Evolutionary conservation across 495 filamentous ascomycete species (phyloP).

Genomic region (Cairneyella variabilis): DNA sequence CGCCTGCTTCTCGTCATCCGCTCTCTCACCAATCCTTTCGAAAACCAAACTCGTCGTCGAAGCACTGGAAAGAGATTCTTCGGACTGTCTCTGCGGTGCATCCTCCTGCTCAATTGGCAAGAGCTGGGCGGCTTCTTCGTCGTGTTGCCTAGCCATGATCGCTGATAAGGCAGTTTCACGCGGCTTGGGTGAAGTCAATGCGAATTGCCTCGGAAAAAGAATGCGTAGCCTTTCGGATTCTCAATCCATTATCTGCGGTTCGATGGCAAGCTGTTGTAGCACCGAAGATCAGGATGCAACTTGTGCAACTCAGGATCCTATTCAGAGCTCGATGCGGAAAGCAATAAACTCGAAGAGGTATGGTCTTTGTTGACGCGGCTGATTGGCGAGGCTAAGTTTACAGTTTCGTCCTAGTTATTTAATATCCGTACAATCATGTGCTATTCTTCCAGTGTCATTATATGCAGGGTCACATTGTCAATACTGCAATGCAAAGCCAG

Average conservation of each 20-base stretch:
- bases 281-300: no score
- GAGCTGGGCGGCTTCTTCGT: slow-evolving; percentile 20
- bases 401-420: no score
- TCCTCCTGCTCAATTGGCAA: slow-evolving; percentile 23
- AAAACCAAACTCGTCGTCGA: slow-evolving; percentile 78
- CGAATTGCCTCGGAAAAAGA: slow-evolving; percentile 3
- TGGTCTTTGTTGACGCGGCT: neutral
- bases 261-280: no score
- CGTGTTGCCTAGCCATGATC: slow-evolving; percentile 23
- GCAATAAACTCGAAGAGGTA: neutral
- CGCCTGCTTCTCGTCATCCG: slow-evolving; percentile 13
- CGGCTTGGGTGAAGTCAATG: slow-evolving; percentile 9
- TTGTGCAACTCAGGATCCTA: neutral
- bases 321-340: neutral
- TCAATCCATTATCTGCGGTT: neutral
- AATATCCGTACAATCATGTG: no score
- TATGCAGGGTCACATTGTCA: no score
- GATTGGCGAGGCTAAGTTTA: neutral
- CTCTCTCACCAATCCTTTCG: slow-evolving; percentile 60
- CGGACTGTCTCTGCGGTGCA: slow-evolving; percentile 32
- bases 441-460: no score
- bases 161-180: slow-evolving; percentile 20
- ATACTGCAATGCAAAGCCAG: no score
- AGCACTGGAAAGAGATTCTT: slow-evolving; percentile 60
- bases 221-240: neutral